Conservation (phyloP, 805 yeast species). For the Kazachstania psychrophila region DNA sequence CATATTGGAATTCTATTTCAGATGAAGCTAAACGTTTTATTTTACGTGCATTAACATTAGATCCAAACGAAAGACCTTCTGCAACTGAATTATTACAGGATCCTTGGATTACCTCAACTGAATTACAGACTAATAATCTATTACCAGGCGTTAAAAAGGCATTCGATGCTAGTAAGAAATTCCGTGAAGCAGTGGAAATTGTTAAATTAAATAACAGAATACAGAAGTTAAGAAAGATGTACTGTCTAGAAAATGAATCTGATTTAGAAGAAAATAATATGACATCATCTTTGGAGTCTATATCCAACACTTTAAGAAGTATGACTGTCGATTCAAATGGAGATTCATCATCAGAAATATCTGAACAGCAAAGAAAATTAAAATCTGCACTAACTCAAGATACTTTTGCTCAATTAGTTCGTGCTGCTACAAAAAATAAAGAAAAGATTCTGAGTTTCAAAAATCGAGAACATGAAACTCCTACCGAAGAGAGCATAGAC, state of each 20-base stretch:
- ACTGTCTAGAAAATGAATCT: constrained; percentile 34
- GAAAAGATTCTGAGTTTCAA: constrained; percentile 29
- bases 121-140: constrained; percentile 48
- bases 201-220: constrained; percentile 74
- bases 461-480: too few species aligned
- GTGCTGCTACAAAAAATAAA: constrained; percentile 53
- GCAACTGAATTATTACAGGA: constrained; percentile 55
- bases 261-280: constrained; percentile 20
- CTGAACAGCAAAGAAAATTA: constrained; percentile 9
- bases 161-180: constrained; percentile 74
- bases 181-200: constrained; percentile 76
- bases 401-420: constrained; percentile 62
- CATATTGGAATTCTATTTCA: constrained; percentile 78
- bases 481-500: too few species aligned
- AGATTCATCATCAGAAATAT: background rate
- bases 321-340: constrained; percentile 4
- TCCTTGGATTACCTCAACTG: constrained; percentile 60
- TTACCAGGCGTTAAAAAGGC: constrained; percentile 72
- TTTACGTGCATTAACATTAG: constrained; percentile 53
- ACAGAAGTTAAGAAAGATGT: constrained; percentile 54
- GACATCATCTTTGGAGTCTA: constrained; percentile 11
- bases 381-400: constrained; percentile 37
- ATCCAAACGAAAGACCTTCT: constrained; percentile 62
- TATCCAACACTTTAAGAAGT: constrained; percentile 7
- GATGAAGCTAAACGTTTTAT: constrained; percentile 75